phyloP scores from a whole-genome alignment of 139 green algal species.

The Prasinococcaceae sp. region DNA sequence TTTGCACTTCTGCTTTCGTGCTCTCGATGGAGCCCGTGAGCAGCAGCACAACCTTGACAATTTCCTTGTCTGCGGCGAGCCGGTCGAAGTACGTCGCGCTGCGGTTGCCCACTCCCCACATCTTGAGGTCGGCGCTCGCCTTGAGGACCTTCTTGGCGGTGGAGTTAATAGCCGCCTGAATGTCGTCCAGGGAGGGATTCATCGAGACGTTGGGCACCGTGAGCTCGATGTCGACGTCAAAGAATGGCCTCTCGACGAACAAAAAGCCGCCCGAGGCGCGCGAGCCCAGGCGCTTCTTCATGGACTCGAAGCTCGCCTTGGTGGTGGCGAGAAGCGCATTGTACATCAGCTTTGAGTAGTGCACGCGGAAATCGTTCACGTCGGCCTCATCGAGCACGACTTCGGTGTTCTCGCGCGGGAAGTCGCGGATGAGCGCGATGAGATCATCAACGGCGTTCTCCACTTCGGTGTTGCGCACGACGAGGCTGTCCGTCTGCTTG shows the following conservation, averaged over 20 bases:
- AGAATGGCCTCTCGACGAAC: slow-evolving; percentile 67
- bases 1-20: slow-evolving; percentile 42
- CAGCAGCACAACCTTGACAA: slow-evolving; percentile 66
- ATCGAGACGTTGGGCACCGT: slow-evolving; percentile 63
- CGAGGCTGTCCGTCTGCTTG: slow-evolving; percentile 40
- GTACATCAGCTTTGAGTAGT: slow-evolving; percentile 73
- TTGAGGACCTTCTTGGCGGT: slow-evolving; percentile 43
- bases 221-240: slow-evolving; percentile 79
- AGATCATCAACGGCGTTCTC: slow-evolving; percentile 57
- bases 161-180: slow-evolving; percentile 69
- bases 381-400: slow-evolving; percentile 21
- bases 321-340: slow-evolving; percentile 53
- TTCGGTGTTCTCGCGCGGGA: slow-evolving; percentile 55
- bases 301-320: slow-evolving; percentile 49
- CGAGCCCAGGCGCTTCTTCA: slow-evolving; percentile 57
- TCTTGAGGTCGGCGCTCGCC: slow-evolving; percentile 40
- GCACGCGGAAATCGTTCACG: slow-evolving; percentile 31
- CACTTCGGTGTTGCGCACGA: slow-evolving; percentile 49
- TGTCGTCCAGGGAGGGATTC: slow-evolving; percentile 66
- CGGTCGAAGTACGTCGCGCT: slow-evolving; percentile 54
- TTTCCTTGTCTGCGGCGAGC: slow-evolving; percentile 60
- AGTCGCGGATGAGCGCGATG: slow-evolving; percentile 36
- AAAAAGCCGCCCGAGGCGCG: slow-evolving; percentile 40
- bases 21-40: slow-evolving; percentile 62
- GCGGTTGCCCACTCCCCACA: slow-evolving; percentile 41